A percentile compares a stretch with the other conserved stretches of the same genome.
These are phyloP conservation scores for California macrophylla DNA, from an alignment of 441 rosid species.

Conservation along the genomic window DNA sequence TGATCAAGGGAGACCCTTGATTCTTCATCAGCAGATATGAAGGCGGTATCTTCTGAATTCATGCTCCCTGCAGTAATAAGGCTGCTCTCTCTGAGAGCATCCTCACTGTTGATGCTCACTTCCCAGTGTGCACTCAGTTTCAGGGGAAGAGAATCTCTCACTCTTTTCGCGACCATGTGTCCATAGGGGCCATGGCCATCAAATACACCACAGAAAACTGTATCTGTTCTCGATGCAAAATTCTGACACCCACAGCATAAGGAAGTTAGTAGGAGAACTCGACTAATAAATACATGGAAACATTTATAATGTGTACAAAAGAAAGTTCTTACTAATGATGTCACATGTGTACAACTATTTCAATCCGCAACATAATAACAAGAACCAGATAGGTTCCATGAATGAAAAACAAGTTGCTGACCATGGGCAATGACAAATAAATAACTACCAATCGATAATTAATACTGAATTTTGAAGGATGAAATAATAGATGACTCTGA, in stretches of 20 bases:
- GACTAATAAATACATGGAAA: background rate
- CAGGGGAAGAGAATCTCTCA: conserved; percentile 83
- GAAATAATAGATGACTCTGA: background rate
- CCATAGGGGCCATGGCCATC: conserved; percentile 99
- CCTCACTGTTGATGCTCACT: conserved; percentile 41
- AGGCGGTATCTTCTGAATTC: conserved; percentile 48
- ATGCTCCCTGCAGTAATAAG: conserved; percentile 41
- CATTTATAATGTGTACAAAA: too few species aligned
- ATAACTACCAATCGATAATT: background rate
- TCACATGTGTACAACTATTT: background rate
- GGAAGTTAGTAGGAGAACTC: conserved; percentile 14
- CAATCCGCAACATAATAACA: background rate
- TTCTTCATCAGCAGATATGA: conserved; percentile 59
- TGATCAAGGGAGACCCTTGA: conserved; percentile 41
- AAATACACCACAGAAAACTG: conserved; percentile 90
- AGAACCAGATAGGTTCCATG: background rate
- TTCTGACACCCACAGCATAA: conserved; percentile 38
- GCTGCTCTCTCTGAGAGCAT: conserved; percentile 40
- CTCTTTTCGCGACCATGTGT: conserved; percentile 90
- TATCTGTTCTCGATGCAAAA: conserved; percentile 74
- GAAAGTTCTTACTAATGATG: too few species aligned
- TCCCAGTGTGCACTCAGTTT: conserved; percentile 79
- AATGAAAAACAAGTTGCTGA: background rate
- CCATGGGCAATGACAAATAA: background rate
- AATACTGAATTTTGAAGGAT: background rate